These are phyloP conservation scores for Phytopythium delawarense DNA, from an alignment of 352 stramenopile genomes.

Conservation along the genomic window DNA sequence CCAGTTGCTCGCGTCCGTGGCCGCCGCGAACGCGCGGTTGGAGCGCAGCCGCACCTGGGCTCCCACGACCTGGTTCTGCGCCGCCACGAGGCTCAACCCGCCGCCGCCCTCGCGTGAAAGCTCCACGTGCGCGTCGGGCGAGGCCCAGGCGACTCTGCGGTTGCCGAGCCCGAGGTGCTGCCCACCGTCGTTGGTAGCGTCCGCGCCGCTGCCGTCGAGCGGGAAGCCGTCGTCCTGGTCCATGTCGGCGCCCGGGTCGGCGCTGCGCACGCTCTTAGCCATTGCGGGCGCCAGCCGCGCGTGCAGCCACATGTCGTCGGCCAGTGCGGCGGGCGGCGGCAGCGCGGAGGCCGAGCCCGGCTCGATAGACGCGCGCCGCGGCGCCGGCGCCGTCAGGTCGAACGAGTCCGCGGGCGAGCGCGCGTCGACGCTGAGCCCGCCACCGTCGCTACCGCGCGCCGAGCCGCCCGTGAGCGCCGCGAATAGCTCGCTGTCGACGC, in stretches of 20 bases:
- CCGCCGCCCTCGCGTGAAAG: conserved; percentile 14
- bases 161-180: neutral
- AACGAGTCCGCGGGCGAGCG: conserved; percentile 17
- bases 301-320: conserved; percentile 37
- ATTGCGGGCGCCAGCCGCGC: conserved; percentile 49
- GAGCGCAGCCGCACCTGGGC: conserved; percentile 54
- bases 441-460: neutral
- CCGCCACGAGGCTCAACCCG: conserved; percentile 37
- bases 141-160: conserved; percentile 33
- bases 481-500: conserved; percentile 8
- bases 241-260: conserved; percentile 28
- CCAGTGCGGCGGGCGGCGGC: neutral
- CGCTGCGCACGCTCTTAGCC: conserved; percentile 32
- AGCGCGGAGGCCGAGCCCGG: neutral
- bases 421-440: neutral
- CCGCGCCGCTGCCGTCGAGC: conserved; percentile 18
- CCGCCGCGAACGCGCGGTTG: conserved; percentile 47
- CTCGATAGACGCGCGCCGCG: conserved; percentile 14
- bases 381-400: conserved; percentile 25
- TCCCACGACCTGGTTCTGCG: conserved; percentile 50
- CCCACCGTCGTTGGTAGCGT: conserved; percentile 1
- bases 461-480: conserved; percentile 8
- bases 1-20: conserved; percentile 57
- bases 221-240: conserved; percentile 26
- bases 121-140: conserved; percentile 19